phyloP scores from a whole-genome alignment of 2,329 filamentous ascomycete genomes.

The Penicillium sp. region DNA sequence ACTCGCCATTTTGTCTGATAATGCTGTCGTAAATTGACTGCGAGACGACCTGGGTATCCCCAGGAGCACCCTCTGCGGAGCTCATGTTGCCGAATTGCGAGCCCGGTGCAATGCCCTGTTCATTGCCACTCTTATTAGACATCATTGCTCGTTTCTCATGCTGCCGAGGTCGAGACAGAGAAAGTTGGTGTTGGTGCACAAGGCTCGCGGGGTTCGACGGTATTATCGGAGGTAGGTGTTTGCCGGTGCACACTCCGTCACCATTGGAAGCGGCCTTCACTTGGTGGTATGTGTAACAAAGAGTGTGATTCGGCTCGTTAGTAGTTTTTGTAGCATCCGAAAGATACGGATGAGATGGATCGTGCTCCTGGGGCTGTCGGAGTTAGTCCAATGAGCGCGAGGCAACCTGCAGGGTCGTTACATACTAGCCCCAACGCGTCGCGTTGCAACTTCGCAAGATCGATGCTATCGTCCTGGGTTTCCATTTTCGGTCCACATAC shows the following conservation, averaged over 20 bases:
- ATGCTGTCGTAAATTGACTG: slow-evolving; percentile 45
- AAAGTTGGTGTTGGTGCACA: slow-evolving; percentile 1
- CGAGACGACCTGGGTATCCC: slow-evolving; percentile 47
- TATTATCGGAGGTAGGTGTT: slow-evolving; percentile 10
- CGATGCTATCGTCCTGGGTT: slow-evolving; percentile 36
- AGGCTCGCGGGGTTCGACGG: slow-evolving; percentile 12
- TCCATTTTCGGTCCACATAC: not conserved
- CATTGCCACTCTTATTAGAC: slow-evolving; percentile 8
- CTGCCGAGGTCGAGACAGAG: slow-evolving; percentile 10
- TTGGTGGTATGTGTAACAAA: not conserved
- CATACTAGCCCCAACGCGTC: slow-evolving; percentile 42
- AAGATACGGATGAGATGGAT: slow-evolving; percentile 26
- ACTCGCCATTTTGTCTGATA: slow-evolving; percentile 37
- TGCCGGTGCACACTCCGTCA: slow-evolving; percentile 4
- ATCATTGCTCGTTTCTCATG: slow-evolving; percentile 21
- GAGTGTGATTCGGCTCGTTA: slow-evolving; percentile 2
- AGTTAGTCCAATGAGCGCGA: slow-evolving; percentile 30
- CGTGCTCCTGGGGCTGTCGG: slow-evolving; percentile 27
- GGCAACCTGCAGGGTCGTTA: slow-evolving; percentile 28
- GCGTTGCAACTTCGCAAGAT: slow-evolving; percentile 41
- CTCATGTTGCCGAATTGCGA: slow-evolving; percentile 33
- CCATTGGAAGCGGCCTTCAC: not conserved
- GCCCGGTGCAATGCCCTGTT: slow-evolving; percentile 17
- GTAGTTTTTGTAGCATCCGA: slow-evolving; percentile 10
- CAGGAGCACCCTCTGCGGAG: slow-evolving; percentile 33